Conservation (phyloP, 352 stramenopile species). For the Pythium monospermum region DNA sequence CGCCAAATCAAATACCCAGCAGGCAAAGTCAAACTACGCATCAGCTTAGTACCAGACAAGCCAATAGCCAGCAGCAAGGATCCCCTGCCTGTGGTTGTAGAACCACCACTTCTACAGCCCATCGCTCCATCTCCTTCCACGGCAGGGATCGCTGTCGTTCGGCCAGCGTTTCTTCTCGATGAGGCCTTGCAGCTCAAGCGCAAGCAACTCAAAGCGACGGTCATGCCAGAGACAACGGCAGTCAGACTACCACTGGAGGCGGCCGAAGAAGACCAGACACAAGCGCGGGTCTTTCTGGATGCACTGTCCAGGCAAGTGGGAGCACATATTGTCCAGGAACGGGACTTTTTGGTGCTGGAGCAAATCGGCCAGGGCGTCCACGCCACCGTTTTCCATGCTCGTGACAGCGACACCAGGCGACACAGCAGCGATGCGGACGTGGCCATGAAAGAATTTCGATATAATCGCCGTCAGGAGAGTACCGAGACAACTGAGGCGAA, state of each 20-base stretch:
- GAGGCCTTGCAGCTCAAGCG: conserved; percentile 18
- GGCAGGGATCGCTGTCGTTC: too few relatives aligned
- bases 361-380: conserved; percentile 18
- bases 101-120: neutral
- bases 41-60: too few relatives aligned
- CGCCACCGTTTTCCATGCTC: conserved; percentile 10
- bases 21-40: conserved; percentile 24
- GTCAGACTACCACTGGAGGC: neutral
- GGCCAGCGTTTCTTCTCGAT: conserved; percentile 9
- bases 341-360: conserved; percentile 1
- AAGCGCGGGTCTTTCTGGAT: conserved; percentile 2
- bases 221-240: too few relatives aligned
- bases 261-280: neutral
- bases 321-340: neutral
- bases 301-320: neutral
- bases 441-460: conserved; percentile 24
- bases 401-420: neutral
- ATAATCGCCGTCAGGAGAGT: too few relatives aligned
- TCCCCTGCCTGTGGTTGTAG: neutral
- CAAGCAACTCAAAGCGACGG: conserved; percentile 15
- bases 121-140: too few relatives aligned
- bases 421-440: conserved; percentile 6
- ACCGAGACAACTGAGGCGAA: neutral
- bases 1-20: conserved; percentile 15
- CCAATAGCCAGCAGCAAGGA: neutral